Evolutionary conservation across 225 moss, liverwort and hornwort genomes (phyloP), one percentile per base, ranked within the genome.

Genomic region (Straminergon stramineum): DNA sequence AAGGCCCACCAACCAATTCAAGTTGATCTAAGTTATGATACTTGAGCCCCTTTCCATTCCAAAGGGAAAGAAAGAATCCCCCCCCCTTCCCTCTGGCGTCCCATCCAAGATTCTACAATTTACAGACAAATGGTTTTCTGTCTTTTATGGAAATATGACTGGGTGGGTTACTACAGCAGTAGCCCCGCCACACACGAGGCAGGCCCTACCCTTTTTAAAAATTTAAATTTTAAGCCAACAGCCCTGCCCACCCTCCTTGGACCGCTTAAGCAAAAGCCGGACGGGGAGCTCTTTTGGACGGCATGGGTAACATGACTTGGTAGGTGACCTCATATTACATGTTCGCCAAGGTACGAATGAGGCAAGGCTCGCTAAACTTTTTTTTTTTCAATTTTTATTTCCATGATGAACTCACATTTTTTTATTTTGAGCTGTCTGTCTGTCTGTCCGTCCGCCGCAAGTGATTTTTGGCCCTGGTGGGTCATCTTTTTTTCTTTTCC

Each of bases 31-130:
- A 45, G n/a, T n/a, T n/a, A n/a, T 45, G 45, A 45, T 45, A 7
- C 35, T 56, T 83, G 11, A 13, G 52, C 28, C 37, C 26, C 30
- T 67, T 67, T 83, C 19, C 52, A 13, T 66, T 17, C 66, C 26
- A 35, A 66, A 35, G 19, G 2, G 4, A 53, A 77, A 34, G 76
- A 52, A 52, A 34, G 76, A 52, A 52, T 51, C 21, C 35, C 4
- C 15, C 0, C 3, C 20, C 1, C 1, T n/a, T n/a, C n/a, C n/a
- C n/a, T n/a, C n/a, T n/a, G 45, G 7, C 1, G 9, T 21, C 53
- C 55, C 56, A 24, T 53, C 78, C 35, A 15, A 79, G 79, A 55
- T 55, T 84, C 68, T 9, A 5, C 2, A 20, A 55, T 37, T 53
- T 51, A 66, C 65, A 83, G 51, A 17, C 81, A 61, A 81, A 19